These are phyloP conservation scores for Didymella keratinophila DNA, from an alignment of 2,329 filamentous ascomycete species.

Conservation along the genomic window DNA sequence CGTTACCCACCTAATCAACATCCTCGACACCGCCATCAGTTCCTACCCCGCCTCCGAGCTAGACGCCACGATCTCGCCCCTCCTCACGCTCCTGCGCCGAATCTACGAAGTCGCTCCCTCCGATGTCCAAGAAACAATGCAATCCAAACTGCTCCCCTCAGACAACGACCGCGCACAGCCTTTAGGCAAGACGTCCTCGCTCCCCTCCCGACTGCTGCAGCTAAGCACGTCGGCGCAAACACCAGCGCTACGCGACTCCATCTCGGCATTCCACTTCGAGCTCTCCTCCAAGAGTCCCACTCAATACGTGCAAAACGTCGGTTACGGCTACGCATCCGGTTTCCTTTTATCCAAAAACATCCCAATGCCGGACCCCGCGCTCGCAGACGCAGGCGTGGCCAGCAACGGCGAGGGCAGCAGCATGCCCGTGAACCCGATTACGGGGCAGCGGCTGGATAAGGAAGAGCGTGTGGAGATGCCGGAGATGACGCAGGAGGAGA, in stretches of 20 bases:
- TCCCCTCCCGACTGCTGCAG: conserved; percentile 79
- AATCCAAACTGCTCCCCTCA: conserved; percentile 74
- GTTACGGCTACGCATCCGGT: conserved; percentile 91
- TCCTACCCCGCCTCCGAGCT: conserved; percentile 73
- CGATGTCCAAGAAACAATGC: conserved; percentile 68
- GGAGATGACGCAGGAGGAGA: conserved; percentile 90
- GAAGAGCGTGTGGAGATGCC: conserved; percentile 67
- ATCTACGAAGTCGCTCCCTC: conserved; percentile 75
- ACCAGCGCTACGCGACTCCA: conserved; percentile 74
- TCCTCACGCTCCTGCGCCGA: conserved; percentile 76
- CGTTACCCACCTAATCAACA: conserved; percentile 70
- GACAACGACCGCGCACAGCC: conserved; percentile 78
- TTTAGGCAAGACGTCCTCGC: conserved; percentile 75
- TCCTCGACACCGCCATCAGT: conserved; percentile 72
- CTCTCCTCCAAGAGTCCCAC: conserved; percentile 81
- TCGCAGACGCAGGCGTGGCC: conserved; percentile 54
- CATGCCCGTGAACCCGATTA: conserved; percentile 77
- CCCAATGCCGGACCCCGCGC: conserved; percentile 72
- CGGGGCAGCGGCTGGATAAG: conserved; percentile 78
- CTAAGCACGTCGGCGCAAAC: conserved; percentile 77
- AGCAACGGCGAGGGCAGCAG: conserved; percentile 21
- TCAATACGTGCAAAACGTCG: conserved; percentile 87
- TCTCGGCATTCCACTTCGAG: conserved; percentile 84
- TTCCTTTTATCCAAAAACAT: conserved; percentile 88
- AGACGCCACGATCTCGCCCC: conserved; percentile 73